Evolutionary conservation across 176 grass and related monocot genomes (phyloP).

Genomic region (Raddia distichophylla): DNA sequence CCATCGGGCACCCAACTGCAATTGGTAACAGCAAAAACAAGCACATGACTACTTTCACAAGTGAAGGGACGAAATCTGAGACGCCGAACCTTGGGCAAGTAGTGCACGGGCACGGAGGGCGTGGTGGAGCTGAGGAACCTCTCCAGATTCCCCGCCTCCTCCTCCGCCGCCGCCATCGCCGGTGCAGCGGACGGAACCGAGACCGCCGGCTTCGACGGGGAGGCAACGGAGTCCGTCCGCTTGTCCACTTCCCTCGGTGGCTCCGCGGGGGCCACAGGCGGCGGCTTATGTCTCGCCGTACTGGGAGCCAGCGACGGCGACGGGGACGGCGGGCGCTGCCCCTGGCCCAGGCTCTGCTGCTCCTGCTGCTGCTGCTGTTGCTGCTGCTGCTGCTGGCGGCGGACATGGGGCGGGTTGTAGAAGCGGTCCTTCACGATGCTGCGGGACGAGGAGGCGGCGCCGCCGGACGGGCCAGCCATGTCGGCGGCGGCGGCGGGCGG

Average conservation of each 20-base stretch:
- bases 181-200: not conserved
- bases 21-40: not conserved
- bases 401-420: conserved; percentile 72
- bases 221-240: conserved; percentile 38
- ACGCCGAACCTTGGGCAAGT: conserved; percentile 68
- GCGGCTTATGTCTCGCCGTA: conserved; percentile 30
- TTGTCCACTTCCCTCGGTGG: conserved; percentile 2
- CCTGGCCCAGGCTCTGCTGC: conserved; percentile 35
- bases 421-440: conserved; percentile 54
- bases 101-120: conserved; percentile 61
- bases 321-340: not conserved
- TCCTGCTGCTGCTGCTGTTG: conserved; percentile 54
- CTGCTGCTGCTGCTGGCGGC: conserved; percentile 57
- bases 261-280: not conserved
- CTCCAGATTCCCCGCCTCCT: conserved; percentile 62
- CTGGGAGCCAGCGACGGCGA: conserved; percentile 8
- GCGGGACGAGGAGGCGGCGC: conserved; percentile 46
- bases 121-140: conserved; percentile 77
- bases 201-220: conserved; percentile 8
- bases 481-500: not conserved
- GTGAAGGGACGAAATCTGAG: not conserved
- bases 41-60: not conserved
- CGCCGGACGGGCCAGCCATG: conserved; percentile 49
- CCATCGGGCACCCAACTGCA: not conserved
- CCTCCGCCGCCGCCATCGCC: not conserved